Percentiles rank a stretch among this genome's conserved stretches.
phyloP scores from a whole-genome alignment of 2,329 filamentous ascomycete species.

The Botrytis byssoidea region DNA sequence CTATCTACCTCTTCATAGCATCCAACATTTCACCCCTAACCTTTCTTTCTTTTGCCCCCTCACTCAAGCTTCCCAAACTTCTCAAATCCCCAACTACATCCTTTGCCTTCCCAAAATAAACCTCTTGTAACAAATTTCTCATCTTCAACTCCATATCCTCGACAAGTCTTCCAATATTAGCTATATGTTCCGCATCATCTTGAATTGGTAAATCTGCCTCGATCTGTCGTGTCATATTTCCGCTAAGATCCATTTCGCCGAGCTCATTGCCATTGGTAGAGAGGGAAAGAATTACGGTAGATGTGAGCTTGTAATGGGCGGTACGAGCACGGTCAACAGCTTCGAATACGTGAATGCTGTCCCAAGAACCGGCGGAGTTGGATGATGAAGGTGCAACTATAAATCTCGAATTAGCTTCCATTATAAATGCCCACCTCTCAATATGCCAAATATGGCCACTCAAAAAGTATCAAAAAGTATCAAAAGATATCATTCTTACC shows the following conservation, averaged over 20 bases:
- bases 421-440: neutral
- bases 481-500: constrained; percentile 49
- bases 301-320: constrained; percentile 96
- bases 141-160: constrained; percentile 99
- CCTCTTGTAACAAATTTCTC: constrained; percentile 95
- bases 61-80: constrained; percentile 80
- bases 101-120: constrained; percentile 99
- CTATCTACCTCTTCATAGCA: constrained; percentile 44
- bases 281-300: constrained; percentile 90
- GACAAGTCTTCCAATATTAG: constrained; percentile 89
- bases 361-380: constrained; percentile 80
- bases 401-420: constrained; percentile 19
- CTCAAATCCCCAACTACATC: constrained; percentile 95
- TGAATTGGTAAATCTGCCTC: constrained; percentile 89
- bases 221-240: constrained; percentile 97
- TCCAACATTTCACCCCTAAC: constrained; percentile 86
- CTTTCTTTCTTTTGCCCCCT: constrained; percentile 78
- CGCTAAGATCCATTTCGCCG: constrained; percentile 86
- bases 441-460: neutral
- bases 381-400: constrained; percentile 64
- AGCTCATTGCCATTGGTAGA: constrained; percentile 66
- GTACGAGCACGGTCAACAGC: constrained; percentile 87
- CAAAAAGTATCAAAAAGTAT: neutral
- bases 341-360: constrained; percentile 98
- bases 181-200: constrained; percentile 88